A percentile compares a stretch with the other conserved stretches of the same genome.
Evolutionary conservation across 1,284 basidiomycete species (phyloP).

Genomic region (Schizopora paradoxa): DNA sequence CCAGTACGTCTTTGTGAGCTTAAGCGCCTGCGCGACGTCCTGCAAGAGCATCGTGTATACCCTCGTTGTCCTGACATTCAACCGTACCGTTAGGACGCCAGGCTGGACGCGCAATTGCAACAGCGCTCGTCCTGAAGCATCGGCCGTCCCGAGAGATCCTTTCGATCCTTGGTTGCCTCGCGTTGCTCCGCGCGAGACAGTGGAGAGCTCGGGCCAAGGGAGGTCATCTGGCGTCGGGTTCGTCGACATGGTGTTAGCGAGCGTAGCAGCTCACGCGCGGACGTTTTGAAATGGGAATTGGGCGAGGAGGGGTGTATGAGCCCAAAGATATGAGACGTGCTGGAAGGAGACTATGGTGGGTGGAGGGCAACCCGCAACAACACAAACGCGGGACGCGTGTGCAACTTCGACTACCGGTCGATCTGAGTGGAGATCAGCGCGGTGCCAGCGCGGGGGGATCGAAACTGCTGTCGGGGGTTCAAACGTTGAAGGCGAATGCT

Average conservation of each 20-base stretch:
- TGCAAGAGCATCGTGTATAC: constrained; percentile 72
- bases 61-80: constrained; percentile 69
- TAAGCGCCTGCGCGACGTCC: constrained; percentile 71
- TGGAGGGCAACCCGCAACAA: neutral
- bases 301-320: neutral
- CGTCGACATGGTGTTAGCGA: neutral
- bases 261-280: neutral
- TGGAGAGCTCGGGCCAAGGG: constrained; percentile 78
- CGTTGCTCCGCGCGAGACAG: constrained; percentile 76
- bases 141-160: constrained; percentile 61
- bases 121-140: constrained; percentile 62
- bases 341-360: neutral
- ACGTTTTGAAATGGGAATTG: neutral
- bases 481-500: neutral
- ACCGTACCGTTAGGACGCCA: constrained; percentile 64
- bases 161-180: constrained; percentile 79
- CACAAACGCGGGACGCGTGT: neutral
- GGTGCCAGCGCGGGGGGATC: neutral
- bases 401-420: neutral
- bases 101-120: constrained; percentile 75
- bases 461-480: neutral
- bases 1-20: constrained; percentile 79
- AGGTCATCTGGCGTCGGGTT: constrained; percentile 62
- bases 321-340: neutral
- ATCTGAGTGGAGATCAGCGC: neutral